A percentile compares a stretch with the other conserved stretches of the same genome.
Conservation (phyloP, 129 eudicot species). For the Saposhnikovia divaricata region DNA sequence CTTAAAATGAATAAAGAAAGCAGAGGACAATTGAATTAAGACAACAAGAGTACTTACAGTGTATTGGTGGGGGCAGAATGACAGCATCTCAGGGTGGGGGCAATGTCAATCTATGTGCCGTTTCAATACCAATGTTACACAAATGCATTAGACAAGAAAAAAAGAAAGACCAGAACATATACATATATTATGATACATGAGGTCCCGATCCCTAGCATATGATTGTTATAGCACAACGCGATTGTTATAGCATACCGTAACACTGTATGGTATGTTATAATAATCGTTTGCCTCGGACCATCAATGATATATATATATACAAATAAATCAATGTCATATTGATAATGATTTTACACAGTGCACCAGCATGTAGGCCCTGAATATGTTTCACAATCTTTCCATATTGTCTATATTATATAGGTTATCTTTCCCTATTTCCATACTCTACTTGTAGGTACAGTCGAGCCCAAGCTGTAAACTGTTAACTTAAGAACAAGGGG, state of each 20-base stretch:
- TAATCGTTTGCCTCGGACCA: too few species aligned
- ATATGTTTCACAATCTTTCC: slow-evolving; percentile 1
- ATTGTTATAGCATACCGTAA: too few species aligned
- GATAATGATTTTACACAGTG: slow-evolving; percentile 10
- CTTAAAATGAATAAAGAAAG: neutral
- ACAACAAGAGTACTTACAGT: neutral
- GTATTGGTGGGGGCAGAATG: slow-evolving; percentile 5
- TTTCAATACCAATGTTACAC: neutral
- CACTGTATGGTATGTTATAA: too few species aligned
- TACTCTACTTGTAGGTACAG: neutral
- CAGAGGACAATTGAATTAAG: neutral
- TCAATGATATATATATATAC: neutral
- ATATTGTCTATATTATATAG: neutral
- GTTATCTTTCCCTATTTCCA: neutral
- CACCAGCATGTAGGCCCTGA: slow-evolving; percentile 13
- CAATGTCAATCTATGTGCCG: slow-evolving; percentile 9
- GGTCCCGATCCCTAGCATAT: too few species aligned
- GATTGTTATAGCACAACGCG: too few species aligned
- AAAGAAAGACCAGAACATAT: neutral
- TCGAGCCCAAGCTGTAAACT: neutral
- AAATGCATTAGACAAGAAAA: slow-evolving; percentile 13
- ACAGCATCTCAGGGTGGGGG: slow-evolving; percentile 11
- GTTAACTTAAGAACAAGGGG: neutral
- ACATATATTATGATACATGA: neutral
- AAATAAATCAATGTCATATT: slow-evolving; percentile 9